Conservation (phyloP, 2,329 filamentous ascomycete species). For the Phialophora tarda region DNA sequence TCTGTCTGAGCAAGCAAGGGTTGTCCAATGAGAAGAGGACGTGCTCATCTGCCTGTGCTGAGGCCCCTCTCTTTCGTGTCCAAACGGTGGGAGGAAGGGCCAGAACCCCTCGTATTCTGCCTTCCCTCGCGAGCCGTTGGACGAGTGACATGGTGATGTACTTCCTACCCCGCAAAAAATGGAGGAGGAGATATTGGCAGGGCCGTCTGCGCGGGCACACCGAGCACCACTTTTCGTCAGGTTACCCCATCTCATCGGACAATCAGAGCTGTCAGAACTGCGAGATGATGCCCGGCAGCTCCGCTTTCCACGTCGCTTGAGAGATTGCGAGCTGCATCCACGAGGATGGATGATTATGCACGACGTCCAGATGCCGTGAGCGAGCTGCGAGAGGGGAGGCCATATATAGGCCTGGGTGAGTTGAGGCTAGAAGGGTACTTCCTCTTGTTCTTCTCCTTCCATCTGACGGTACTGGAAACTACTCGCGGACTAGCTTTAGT, state of each 20-base stretch:
- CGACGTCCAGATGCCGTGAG: slow-evolving; percentile 6
- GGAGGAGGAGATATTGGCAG: slow-evolving; percentile 15
- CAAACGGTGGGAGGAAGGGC: slow-evolving; percentile 10
- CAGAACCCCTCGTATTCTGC: slow-evolving; percentile 14
- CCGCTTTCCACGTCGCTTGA: slow-evolving; percentile 11
- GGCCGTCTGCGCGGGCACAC: slow-evolving; percentile 8
- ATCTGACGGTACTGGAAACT: slow-evolving; percentile 7
- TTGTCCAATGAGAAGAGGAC: slow-evolving; percentile 3
- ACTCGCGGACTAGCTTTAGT: slow-evolving; percentile 7
- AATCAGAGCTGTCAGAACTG: background rate
- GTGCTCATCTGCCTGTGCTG: slow-evolving; percentile 5
- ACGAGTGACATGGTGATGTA: slow-evolving; percentile 21
- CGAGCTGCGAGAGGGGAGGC: background rate
- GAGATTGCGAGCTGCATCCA: background rate
- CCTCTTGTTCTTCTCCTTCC: slow-evolving; percentile 8
- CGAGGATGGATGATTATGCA: slow-evolving; percentile 6
- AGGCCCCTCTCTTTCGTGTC: slow-evolving; percentile 8
- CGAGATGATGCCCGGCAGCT: slow-evolving; percentile 6
- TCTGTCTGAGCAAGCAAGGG: background rate
- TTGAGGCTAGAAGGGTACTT: background rate
- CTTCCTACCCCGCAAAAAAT: slow-evolving; percentile 23
- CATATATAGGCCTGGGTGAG: slow-evolving; percentile 4
- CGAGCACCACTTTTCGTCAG: slow-evolving; percentile 3
- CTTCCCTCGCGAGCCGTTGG: slow-evolving; percentile 7
- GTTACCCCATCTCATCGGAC: slow-evolving; percentile 10